Evolutionary conservation across 2,329 filamentous ascomycete genomes (phyloP).

Genomic region (Talaromyces sp.): DNA sequence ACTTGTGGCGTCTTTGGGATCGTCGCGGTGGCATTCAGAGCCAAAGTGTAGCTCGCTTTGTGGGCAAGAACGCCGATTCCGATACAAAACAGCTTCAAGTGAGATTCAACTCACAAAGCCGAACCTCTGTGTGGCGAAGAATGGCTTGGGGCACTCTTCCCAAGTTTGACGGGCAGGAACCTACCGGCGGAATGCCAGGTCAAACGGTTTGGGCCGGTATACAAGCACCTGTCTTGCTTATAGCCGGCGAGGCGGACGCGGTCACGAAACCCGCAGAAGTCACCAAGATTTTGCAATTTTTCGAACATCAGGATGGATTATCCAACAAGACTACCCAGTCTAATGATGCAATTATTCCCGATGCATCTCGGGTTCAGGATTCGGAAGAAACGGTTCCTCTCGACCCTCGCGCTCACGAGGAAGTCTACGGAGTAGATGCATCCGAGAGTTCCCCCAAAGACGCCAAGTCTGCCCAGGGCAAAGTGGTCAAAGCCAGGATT

Average conservation of each 20-base stretch:
- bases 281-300: conserved; percentile 55
- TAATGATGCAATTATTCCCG: conserved; percentile 22
- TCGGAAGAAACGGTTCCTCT: conserved; percentile 13
- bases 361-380: conserved; percentile 26
- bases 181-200: conserved; percentile 63
- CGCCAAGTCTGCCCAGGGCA: conserved; percentile 16
- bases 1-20: conserved; percentile 73
- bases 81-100: conserved; percentile 40
- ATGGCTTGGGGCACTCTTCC: conserved; percentile 72
- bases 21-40: conserved; percentile 72
- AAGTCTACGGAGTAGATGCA: conserved; percentile 20
- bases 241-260: conserved; percentile 71
- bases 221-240: conserved; percentile 67
- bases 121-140: conserved; percentile 73
- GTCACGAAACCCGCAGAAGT: conserved; percentile 70
- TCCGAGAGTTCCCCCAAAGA: conserved; percentile 3
- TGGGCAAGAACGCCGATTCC: conserved; percentile 35
- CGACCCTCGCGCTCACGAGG: conserved; percentile 21
- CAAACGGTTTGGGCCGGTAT: conserved; percentile 67
- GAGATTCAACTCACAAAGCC: conserved; percentile 69
- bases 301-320: conserved; percentile 25
- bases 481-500: conserved; percentile 61
- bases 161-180: conserved; percentile 48
- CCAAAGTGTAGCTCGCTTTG: conserved; percentile 71
- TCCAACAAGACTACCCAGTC: conserved; percentile 20